Evolutionary conservation across 139 green algal species (phyloP), one percentile per base, ranked within the genome.

Genomic region (Dunaliella sp.): DNA sequence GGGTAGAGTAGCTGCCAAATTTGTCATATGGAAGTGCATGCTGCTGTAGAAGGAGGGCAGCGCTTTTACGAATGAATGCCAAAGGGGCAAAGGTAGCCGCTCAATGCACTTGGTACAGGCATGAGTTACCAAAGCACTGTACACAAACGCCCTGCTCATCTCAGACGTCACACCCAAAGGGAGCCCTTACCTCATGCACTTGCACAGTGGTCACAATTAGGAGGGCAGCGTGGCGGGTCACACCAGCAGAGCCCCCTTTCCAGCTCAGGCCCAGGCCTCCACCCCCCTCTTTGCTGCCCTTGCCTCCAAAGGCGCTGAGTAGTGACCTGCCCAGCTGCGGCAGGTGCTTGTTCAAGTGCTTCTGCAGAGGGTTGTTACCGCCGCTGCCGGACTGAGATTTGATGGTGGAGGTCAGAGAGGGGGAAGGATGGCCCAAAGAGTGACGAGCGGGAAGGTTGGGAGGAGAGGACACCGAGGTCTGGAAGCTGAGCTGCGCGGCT

Each of bases 241-340:
- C 30, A 22, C 74, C 21, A 80, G 12, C 21, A 25, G 74, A 80
- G 74, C 74, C 74, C 31, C 48, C 48, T 65, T 65, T 65, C 48
- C 7, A 65, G 7, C 7, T 16, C 48, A 65, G 48, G 7, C 48
- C 48, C 48, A 65, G 16, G 7, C 78, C 28, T 3, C 78, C 34
- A 31, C 38, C n/a, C 22, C 82, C 59, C 22, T 33, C 31, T 3
- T 86, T 80, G 82, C 65, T 84, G 80, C 80, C 59, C 34, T 35
- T 83, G 77, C 77, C 30, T 24, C n/a, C 74, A 33, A 80, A 33
- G 7, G 48, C 48, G 7, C 48, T 16, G 16, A 65, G 16, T 16
- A 65, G 48, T 26, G 78, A 58, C 78, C 48, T 83, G 34, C 78
- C 78, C 34, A 83, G 35, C 32, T 36, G 32, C 35, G 78, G 78